Base-by-base conservation (phyloP, 805 yeast genomes). In the Yamadazyma scolyti region DNA sequence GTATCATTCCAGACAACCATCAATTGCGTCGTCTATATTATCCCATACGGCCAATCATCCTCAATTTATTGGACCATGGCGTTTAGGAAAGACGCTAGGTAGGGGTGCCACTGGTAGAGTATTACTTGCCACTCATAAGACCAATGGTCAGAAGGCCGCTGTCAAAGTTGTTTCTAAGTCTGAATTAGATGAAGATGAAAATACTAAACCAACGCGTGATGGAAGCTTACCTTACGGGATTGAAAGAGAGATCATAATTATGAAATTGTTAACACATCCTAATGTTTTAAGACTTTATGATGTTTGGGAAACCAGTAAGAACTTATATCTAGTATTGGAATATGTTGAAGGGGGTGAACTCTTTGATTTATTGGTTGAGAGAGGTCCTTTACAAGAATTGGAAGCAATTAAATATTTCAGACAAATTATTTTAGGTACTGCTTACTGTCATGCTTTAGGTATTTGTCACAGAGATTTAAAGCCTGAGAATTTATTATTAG, bases 271-370 rank as follows among this genome's bases (percentile, higher is more conserved):
- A 27, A 85, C 93, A 38, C 97, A 93, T 57, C 87, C 95, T 9
- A 90, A 93, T 50, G 93, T 93, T 15, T 79, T 93, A 75, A 83
- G 93, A 16, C 67, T 93, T 23, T 93, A 88, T 54, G 98, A 93
- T 52, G 98, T 93, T 15, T 93, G 97, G 97, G 98, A 93, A 58
- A 90, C 94, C 43, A 81, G 87, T 43, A 87, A 86, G 50, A 96
- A 90, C 38, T 68, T 93, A 35, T 84, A 80, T 48, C 56, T 84
- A 42, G 87, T 84, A 10, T 60, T 84, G 30, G 94, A 84, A 52
- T 84, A 82, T 52, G 90, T 84, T 19, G 89, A 84, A 55, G 90
- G 93, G n/a, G 94, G 94, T 37, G 94, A 84, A 56, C 60, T 84
- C 33, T 84, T 84, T 44, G 93, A 84, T 48, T 69, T 79, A 39